Base-by-base conservation (phyloP, 139 green algal species). In the Monoraphidium neglectum region DNA sequence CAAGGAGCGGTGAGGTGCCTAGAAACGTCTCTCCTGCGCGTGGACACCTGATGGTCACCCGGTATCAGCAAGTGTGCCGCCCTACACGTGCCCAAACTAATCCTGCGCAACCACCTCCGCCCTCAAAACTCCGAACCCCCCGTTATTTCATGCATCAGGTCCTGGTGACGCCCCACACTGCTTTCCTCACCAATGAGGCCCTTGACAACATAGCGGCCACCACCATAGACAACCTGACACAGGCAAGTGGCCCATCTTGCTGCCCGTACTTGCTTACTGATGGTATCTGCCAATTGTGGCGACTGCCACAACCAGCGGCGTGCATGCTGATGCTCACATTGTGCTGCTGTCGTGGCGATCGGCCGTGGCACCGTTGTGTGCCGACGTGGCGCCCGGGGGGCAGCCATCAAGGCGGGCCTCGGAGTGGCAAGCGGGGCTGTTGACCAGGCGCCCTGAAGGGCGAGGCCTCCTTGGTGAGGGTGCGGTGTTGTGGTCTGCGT, bases 131-230 rank as follows among this genome's bases (percentile, higher is more conserved):
- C 28, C 68, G 36, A 5, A 62, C 37, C 73, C 84, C 43, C 38
- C 61, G 15, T 43, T 38, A n/a, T 40, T 35, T 30, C 26, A 40
- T 67, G 51, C 23, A 24, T 66, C 33, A 95, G 70, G 82, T 91
- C 26, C 63, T 97, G 6, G 76, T 94, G 21, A 94, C 90, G 0
- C 87, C 89, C 0, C 92, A 97, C 87, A 86, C 79, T 3, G 93
- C 92, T 2, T 97, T 97, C 82, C 81, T 95, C 5, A 97, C 93
- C 0, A 32, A 86, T 28, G 90, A 97, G 67, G 91, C 91, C 1
- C 85, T 97, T 2, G 32, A 53, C 1, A 91, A 91, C 70, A 97
- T 97, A 57, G 84, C 84, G 1, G 68, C 61, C 32, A 93, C 87
- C 28, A 93, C 88, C 0, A 63, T 92, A 21, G 53, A 71, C 15